Conservation (phyloP, 2,329 filamentous ascomycete species). For the Penicillium sp. region DNA sequence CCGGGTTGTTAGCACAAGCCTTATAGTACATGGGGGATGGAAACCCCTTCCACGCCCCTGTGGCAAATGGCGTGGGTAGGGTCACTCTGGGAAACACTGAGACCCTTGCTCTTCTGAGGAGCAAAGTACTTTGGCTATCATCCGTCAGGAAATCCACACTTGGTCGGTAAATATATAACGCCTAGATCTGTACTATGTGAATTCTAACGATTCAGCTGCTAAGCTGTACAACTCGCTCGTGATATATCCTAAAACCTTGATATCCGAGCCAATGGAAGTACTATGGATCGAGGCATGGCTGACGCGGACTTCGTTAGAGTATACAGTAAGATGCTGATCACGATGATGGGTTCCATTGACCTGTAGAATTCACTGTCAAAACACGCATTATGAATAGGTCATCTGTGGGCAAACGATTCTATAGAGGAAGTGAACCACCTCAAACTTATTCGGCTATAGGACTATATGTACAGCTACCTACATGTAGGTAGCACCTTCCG, state of each 20-base stretch:
- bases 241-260: no score
- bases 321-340: not conserved
- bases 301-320: no score
- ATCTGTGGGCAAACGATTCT: not conserved
- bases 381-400: not conserved
- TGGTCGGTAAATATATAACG: no score
- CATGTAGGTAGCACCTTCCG: not conserved
- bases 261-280: not conserved
- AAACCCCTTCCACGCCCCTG: not conserved
- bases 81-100: not conserved
- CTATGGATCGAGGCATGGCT: not conserved
- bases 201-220: no score
- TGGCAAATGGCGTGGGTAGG: not conserved
- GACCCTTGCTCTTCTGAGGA: not conserved
- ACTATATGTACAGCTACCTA: not conserved
- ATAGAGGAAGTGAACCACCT: not conserved
- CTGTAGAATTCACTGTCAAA: not conserved
- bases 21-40: not conserved
- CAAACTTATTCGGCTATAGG: not conserved
- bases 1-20: no score
- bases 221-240: no score
- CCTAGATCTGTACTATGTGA: no score
- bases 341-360: not conserved
- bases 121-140: no score
- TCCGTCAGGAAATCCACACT: no score